phyloP scores from a whole-genome alignment of 176 grass and related monocot species.

The Puccinellia tenuiflora region DNA sequence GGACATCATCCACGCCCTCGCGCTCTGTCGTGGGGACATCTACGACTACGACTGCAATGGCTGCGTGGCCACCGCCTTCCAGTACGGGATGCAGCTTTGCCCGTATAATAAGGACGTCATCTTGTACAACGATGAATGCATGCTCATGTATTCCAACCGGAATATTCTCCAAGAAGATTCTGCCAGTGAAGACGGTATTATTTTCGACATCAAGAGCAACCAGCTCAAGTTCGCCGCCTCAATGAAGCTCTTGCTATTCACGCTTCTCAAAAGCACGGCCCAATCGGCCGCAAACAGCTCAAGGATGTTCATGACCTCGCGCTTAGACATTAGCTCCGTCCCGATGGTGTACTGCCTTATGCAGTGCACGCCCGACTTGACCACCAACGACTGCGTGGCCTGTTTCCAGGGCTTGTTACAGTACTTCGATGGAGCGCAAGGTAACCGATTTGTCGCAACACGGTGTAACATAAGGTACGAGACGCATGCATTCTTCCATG shows the following conservation, averaged over 20 bases:
- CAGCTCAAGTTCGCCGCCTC: background rate
- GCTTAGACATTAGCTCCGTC: background rate
- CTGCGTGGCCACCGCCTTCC: slow-evolving; percentile 12
- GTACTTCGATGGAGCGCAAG: background rate
- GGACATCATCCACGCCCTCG: slow-evolving; percentile 16
- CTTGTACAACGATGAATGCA: slow-evolving; percentile 25
- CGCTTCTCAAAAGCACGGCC: slow-evolving; percentile 10
- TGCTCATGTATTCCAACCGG: slow-evolving; percentile 36
- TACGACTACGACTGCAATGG: background rate
- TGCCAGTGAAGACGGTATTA: accelerated
- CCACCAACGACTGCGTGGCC: background rate
- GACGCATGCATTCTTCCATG: background rate
- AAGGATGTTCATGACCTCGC: slow-evolving; percentile 6
- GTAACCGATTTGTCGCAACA: background rate
- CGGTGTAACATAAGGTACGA: slow-evolving; percentile 27
- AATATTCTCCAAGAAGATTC: background rate
- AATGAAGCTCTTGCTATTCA: background rate
- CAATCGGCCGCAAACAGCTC: slow-evolving; percentile 2
- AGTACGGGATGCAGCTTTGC: background rate
- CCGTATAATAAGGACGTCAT: background rate
- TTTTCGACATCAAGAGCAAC: background rate
- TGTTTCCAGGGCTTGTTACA: background rate
- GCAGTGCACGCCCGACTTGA: slow-evolving; percentile 55
- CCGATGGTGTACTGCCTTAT: slow-evolving; percentile 21
- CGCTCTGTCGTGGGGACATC: slow-evolving; percentile 35